phyloP scores from a whole-genome alignment of 352 stramenopile genomes.

The Pythium coloratum region DNA sequence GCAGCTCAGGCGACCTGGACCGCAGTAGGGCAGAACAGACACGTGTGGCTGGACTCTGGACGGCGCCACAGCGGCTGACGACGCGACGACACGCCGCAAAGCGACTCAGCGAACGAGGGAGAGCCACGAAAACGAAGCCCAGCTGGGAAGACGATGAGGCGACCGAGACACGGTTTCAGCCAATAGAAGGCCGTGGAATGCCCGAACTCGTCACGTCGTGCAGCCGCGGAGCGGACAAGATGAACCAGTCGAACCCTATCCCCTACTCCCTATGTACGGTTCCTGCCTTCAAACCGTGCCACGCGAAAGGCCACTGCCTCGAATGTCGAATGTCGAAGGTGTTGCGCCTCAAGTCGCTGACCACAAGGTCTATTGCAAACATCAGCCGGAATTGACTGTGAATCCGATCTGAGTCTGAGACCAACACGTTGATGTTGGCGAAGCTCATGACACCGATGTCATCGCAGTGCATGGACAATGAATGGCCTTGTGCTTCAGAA shows the following conservation, averaged over 20 bases:
- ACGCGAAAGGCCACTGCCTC: not conserved
- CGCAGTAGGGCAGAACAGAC: not conserved
- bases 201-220: slow-evolving; percentile 16
- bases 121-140: slow-evolving; percentile 1
- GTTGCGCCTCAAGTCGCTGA: not conserved
- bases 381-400: not conserved
- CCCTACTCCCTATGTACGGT: slow-evolving; percentile 26
- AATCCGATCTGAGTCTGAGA: slow-evolving; percentile 1
- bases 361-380: not conserved
- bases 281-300: not conserved
- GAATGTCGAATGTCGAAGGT: not conserved
- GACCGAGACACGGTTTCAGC: slow-evolving; percentile 11
- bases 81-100: slow-evolving; percentile 1
- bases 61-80: not conserved
- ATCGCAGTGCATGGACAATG: too few species aligned
- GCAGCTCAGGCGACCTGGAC: not conserved
- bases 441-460: too few species aligned
- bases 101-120: slow-evolving; percentile 4
- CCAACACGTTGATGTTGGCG: not conserved
- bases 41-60: not conserved
- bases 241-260: slow-evolving; percentile 28
- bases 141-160: slow-evolving; percentile 13
- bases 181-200: slow-evolving; percentile 5
- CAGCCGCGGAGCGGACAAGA: slow-evolving; percentile 17
- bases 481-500: not conserved